Conservation (phyloP, 495 filamentous ascomycete genomes). For the Pyrenula aspistea region DNA sequence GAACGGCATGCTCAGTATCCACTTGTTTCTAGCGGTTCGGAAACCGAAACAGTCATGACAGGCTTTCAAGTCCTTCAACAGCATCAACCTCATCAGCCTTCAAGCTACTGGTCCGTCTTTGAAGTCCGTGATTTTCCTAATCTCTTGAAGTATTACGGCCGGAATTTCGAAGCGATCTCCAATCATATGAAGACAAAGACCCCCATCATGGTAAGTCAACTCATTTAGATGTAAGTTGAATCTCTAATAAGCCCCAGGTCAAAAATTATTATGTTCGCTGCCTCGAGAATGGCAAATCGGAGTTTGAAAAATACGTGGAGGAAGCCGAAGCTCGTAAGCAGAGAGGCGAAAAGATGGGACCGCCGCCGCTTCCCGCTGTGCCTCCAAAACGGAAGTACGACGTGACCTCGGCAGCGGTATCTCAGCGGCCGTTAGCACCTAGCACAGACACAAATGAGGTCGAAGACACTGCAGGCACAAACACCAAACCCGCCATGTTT, state of each 20-base stretch:
- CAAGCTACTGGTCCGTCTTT: conserved; percentile 95
- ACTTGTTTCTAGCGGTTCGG: conserved; percentile 22
- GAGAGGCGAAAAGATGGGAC: conserved; percentile 58
- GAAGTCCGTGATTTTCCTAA: conserved; percentile 75
- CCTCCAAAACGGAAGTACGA: conserved; percentile 48
- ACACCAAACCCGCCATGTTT: conserved; percentile 18
- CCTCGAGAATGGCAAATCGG: conserved; percentile 54
- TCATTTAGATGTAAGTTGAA: conserved; percentile 7
- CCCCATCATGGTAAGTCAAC: conserved; percentile 67
- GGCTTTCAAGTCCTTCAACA: conserved; percentile 34
- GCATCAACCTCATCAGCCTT: conserved; percentile 31
- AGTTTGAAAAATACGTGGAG: conserved; percentile 55
- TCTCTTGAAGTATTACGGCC: conserved; percentile 71
- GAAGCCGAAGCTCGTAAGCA: conserved; percentile 59
- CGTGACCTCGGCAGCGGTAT: conserved; percentile 39
- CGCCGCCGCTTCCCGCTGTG: conserved; percentile 49
- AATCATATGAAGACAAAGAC: conserved; percentile 85
- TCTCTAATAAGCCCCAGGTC: conserved; percentile 46
- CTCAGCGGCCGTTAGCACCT: conserved; percentile 49
- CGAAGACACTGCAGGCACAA: conserved; percentile 40
- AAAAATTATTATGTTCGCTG: conserved; percentile 83
- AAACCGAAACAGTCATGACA: conserved; percentile 17
- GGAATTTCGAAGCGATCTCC: conserved; percentile 78
- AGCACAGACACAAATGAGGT: conserved; percentile 40
- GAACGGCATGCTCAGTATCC: conserved; percentile 11